Evolutionary conservation across 768 basidiomycete genomes (phyloP), one percentile per base, ranked within the genome.

Genomic region (Pleurotus tuoliensis): DNA sequence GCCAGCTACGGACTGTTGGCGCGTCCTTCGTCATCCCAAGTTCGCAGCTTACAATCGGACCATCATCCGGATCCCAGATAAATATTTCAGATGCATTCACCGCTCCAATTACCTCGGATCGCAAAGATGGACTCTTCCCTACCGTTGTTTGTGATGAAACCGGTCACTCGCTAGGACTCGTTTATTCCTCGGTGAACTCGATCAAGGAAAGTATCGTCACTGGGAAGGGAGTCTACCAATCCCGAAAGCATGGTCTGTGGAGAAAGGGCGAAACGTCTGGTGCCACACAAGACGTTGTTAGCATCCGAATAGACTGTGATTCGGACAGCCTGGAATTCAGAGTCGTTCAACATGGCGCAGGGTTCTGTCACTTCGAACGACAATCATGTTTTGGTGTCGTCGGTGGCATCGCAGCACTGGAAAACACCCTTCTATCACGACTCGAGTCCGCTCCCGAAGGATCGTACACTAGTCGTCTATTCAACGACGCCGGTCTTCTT

Each of bases 211-310:
- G 90, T 62, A 93, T 99, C 68, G 59, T 84, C 38, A 87, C 93
- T 2, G 93, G 94, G 24, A 88, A 87, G 66, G 97, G 97, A 13
- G 88, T 96, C 11, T 99, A 99, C 68, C 94, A 98, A 67, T 98
- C 95, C 16, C 85, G 97, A 58, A 94, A 92, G 67, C 92, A 96
- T 65, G 95, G 95, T 13, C 75, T 98, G 30, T 99, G 97, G 97
- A 78, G 90, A 50, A 99, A 99, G 68, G 97, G 97, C 13, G 95
- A 93, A 73, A 95, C 94, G 0, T 95, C 93, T 13, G 96, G 96
- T 12, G 89, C 96, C 13, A 92, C 89, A 3, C 97, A 99, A 65
- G 83, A 91, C 15, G 82, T 99, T 55, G 73, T 92, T 27, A 79
- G 81, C 62, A 92, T 99, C 64, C 82, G 84, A 25, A 67, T 85